Evolutionary conservation across 148 eudicot genomes (phyloP).

Genomic region (Vaccinium corymbosum): DNA sequence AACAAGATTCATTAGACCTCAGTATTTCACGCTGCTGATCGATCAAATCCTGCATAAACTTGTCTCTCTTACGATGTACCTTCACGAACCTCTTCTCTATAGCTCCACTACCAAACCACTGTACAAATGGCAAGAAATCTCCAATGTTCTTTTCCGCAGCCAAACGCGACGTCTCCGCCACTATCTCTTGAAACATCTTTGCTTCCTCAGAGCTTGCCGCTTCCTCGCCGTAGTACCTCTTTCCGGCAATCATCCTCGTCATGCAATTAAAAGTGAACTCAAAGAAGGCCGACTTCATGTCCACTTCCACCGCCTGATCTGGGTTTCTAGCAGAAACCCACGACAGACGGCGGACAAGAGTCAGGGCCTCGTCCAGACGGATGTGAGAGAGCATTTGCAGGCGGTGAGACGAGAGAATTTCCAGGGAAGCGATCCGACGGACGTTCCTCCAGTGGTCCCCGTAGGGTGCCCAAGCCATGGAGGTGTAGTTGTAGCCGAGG

Average conservation of each 20-base stretch:
- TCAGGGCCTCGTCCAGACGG: slow-evolving; percentile 28
- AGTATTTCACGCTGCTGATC: slow-evolving; percentile 17
- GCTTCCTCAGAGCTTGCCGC: slow-evolving; percentile 21
- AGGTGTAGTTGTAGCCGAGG: slow-evolving; percentile 33
- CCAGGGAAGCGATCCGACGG: slow-evolving; percentile 28
- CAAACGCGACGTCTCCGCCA: slow-evolving; percentile 20
- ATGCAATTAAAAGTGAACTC: slow-evolving; percentile 32
- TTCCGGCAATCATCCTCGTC: slow-evolving; percentile 50
- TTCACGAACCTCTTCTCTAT: slow-evolving; percentile 25
- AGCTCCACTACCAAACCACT: slow-evolving; percentile 23
- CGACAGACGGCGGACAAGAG: slow-evolving; percentile 1
- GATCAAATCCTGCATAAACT: slow-evolving; percentile 37
- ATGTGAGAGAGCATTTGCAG: slow-evolving; percentile 22
- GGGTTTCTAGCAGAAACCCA: neutral
- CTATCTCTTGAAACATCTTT: slow-evolving; percentile 32
- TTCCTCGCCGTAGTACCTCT: slow-evolving; percentile 36
- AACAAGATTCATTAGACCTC: neutral
- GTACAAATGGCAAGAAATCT: slow-evolving; percentile 40
- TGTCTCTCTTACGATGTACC: slow-evolving; percentile 29
- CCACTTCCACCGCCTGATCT: neutral
- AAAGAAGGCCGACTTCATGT: slow-evolving; percentile 28
- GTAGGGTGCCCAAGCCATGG: slow-evolving; percentile 28
- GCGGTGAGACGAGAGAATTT: slow-evolving; percentile 29
- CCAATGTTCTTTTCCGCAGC: slow-evolving; percentile 15
- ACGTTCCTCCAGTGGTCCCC: slow-evolving; percentile 47